Evolutionary conservation across 2,329 filamentous ascomycete genomes (phyloP).

Genomic region (Phialophora expanda): DNA sequence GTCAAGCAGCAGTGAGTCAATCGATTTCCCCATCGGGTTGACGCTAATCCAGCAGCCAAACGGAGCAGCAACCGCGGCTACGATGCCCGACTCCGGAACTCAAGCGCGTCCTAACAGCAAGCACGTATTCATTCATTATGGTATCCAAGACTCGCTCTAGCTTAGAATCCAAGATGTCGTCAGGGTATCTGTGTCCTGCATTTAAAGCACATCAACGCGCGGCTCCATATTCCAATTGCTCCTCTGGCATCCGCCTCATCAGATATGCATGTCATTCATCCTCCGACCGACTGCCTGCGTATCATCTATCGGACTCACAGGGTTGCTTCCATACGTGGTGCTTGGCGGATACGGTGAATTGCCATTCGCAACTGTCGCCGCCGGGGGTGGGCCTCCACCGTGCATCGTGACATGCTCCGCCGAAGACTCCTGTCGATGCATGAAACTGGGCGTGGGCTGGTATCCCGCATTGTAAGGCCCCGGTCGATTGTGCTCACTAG

Average conservation of each 20-base stretch:
- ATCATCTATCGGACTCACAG: conserved; percentile 29
- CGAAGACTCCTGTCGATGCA: conserved; percentile 35
- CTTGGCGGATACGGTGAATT: conserved; percentile 9
- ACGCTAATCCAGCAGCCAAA: not conserved
- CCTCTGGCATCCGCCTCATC: not conserved
- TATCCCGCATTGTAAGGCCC: conserved; percentile 33
- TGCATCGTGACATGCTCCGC: conserved; percentile 35
- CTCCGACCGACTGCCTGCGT: conserved; percentile 24
- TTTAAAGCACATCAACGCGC: conserved; percentile 8
- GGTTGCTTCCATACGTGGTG: conserved; percentile 14
- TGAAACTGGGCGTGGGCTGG: conserved; percentile 35
- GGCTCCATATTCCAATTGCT: not conserved
- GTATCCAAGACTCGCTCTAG: conserved; percentile 1
- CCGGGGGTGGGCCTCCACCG: conserved; percentile 23
- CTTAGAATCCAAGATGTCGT: not conserved
- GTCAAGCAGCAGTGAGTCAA: not conserved
- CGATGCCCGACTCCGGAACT: not conserved
- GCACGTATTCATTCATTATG: conserved; percentile 1
- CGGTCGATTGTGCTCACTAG: conserved; percentile 25
- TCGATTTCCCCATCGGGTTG: not conserved
- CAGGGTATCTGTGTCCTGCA: conserved; percentile 24
- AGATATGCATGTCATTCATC: conserved; percentile 35
- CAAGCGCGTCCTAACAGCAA: not conserved
- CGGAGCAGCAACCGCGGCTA: not conserved
- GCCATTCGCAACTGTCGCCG: conserved; percentile 4